A percentile compares a stretch with the other conserved stretches of the same genome.
These are phyloP conservation scores for Mycena amicta DNA, from an alignment of 768 basidiomycete species.

Conservation along the genomic window DNA sequence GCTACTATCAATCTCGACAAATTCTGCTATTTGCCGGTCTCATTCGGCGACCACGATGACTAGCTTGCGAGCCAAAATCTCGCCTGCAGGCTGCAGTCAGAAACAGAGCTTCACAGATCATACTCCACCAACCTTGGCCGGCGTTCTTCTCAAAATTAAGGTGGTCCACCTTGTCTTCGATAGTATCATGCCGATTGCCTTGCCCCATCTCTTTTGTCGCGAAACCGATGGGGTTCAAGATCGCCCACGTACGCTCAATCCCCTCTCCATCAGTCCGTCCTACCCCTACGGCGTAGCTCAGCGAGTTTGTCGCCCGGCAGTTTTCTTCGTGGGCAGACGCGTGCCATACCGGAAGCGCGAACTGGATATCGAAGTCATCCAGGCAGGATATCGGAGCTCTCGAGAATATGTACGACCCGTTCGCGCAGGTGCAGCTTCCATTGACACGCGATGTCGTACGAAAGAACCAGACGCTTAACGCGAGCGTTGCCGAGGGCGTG, in stretches of 20 bases:
- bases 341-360: constrained; percentile 19
- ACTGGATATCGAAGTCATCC: background rate
- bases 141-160: constrained; percentile 17
- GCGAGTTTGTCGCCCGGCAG: constrained; percentile 14
- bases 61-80: background rate
- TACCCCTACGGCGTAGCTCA: constrained; percentile 11
- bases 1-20: background rate
- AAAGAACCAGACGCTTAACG: background rate
- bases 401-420: background rate
- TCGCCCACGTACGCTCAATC: constrained; percentile 31
- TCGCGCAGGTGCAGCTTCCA: constrained; percentile 7
- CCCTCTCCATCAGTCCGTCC: constrained; percentile 14
- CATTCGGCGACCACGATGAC: constrained; percentile 1
- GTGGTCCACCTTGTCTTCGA: constrained; percentile 29
- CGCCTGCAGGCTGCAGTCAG: background rate
- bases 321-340: constrained; percentile 11
- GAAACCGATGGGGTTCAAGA: constrained; percentile 21
- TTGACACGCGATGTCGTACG: constrained; percentile 32
- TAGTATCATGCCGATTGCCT: constrained; percentile 22
- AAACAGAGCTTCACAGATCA: background rate
- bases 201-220: constrained; percentile 35
- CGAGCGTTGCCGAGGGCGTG: constrained; percentile 3
- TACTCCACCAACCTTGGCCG: background rate
- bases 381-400: background rate
- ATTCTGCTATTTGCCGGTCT: background rate